Evolutionary conservation across 495 filamentous ascomycete species (phyloP).

Genomic region (Immersiella caudata): DNA sequence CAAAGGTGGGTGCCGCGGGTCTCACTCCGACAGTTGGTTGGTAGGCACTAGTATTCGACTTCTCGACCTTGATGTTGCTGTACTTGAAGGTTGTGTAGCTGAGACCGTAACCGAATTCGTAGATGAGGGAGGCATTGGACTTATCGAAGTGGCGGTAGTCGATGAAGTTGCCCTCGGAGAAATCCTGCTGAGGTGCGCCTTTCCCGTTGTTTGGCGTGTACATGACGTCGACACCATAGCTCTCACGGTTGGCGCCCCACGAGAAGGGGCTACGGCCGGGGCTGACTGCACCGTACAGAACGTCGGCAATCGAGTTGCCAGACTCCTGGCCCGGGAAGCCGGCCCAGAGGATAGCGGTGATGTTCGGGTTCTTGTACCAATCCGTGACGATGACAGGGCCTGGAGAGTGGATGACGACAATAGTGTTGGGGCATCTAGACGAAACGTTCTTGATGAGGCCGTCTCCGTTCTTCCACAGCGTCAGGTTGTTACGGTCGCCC

Average conservation of each 20-base stretch:
- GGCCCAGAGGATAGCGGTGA: constrained; percentile 93
- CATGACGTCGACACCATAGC: constrained; percentile 76
- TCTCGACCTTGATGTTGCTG: constrained; percentile 68
- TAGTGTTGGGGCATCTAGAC: constrained; percentile 80
- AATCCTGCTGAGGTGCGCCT: constrained; percentile 75
- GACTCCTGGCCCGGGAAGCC: constrained; percentile 91
- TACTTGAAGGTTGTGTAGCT: constrained; percentile 87
- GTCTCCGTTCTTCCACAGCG: constrained; percentile 83
- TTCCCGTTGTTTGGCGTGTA: constrained; percentile 73
- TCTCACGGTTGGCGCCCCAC: constrained; percentile 70
- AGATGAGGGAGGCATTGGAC: constrained; percentile 71
- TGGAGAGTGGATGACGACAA: constrained; percentile 87
- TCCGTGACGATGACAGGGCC: constrained; percentile 77
- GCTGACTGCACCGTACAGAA: constrained; percentile 88
- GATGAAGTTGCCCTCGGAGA: constrained; percentile 85
- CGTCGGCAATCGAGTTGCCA: constrained; percentile 85
- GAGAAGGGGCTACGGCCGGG: constrained; percentile 91
- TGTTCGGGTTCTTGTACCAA: constrained; percentile 82
- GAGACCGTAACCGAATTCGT: constrained; percentile 89
- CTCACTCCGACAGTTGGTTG: constrained; percentile 69
- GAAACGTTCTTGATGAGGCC: constrained; percentile 76
- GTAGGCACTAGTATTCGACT: constrained; percentile 57
- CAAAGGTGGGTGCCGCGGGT: constrained; percentile 66
- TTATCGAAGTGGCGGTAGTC: constrained; percentile 93
- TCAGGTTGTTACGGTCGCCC: constrained; percentile 93